Evolutionary conservation across 495 filamentous ascomycete genomes (phyloP), one percentile per base, ranked within the genome.

Genomic region (Neurospora sp.): DNA sequence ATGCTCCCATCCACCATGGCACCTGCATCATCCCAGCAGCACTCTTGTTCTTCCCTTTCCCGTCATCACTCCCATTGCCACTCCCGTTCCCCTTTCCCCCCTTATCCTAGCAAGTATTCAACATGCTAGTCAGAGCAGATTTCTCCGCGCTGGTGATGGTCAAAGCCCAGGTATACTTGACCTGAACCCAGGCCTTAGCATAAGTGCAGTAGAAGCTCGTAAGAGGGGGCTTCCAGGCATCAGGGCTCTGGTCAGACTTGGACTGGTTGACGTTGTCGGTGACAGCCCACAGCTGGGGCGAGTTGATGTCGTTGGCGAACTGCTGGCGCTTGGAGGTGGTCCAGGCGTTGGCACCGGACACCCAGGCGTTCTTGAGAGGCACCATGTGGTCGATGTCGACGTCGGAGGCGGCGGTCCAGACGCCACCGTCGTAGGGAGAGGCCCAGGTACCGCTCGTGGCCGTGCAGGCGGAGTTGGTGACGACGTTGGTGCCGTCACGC

Each of bases 341-440:
- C 91, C 88, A 90, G 10, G 78, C 70, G 31, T 77, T 81, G 7
- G 87, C 87, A 59, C 87, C 87, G 7, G 85, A 87, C 81, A 89
- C 88, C 91, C 91, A 94, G 9, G 91, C 91, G 77, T 92, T 90
- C 75, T 88, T 88, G 59, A 94, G 76, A 1, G 91, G 91, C 18
- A 94, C 91, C 78, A 94, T 82, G 79, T 94, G 91, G 76, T 94
- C 91, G 71, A 94, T 92, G 75, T 93, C 89, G 2, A 94, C 73
- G 78, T 93, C 91, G 9, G 85, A 86, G 0, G 89, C 83, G 6
- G 80, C 80, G 0, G 89, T 90, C 91, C 91, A 93, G 4, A 84
- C 89, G 0, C 81, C 89, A 1, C 91, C 90, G 74, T 94, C 91
- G 77, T 89, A 94, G 1, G 89, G 89, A 27, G 86, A 89, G 22